phyloP scores from a whole-genome alignment of 331 rosid species.

The Rosa hybrid region DNA sequence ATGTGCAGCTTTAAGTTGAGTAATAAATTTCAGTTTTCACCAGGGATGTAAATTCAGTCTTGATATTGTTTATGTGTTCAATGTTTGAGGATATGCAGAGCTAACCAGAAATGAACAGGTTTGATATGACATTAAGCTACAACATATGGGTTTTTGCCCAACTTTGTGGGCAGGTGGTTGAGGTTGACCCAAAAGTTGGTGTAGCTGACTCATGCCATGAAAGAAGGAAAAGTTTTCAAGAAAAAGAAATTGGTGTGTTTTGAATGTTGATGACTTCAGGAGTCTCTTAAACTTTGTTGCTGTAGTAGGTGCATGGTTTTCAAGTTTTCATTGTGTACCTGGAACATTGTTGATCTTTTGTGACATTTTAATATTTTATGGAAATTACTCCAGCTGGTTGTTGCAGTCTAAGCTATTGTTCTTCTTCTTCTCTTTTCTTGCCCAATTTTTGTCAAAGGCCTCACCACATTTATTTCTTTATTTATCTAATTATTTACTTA shows the following conservation, averaged over 20 bases:
- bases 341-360: neutral
- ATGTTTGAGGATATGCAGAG: too few species aligned
- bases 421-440: neutral
- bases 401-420: neutral
- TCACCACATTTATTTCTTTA: too few species aligned
- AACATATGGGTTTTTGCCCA: neutral
- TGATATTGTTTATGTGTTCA: neutral
- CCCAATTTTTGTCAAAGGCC: too few species aligned
- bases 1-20: slow-evolving; percentile 27
- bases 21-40: slow-evolving; percentile 12
- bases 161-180: neutral
- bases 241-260: neutral
- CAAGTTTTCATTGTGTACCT: neutral
- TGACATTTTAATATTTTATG: neutral
- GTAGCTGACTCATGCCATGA: neutral
- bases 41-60: neutral
- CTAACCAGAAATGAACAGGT: slow-evolving; percentile 3
- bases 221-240: neutral
- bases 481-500: too few species aligned
- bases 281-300: neutral
- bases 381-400: neutral
- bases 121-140: neutral
- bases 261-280: neutral
- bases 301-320: slow-evolving; percentile 3
- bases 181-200: slow-evolving; percentile 10